phyloP scores from a whole-genome alignment of 352 stramenopile genomes.

The Aphanomyces astaci region DNA sequence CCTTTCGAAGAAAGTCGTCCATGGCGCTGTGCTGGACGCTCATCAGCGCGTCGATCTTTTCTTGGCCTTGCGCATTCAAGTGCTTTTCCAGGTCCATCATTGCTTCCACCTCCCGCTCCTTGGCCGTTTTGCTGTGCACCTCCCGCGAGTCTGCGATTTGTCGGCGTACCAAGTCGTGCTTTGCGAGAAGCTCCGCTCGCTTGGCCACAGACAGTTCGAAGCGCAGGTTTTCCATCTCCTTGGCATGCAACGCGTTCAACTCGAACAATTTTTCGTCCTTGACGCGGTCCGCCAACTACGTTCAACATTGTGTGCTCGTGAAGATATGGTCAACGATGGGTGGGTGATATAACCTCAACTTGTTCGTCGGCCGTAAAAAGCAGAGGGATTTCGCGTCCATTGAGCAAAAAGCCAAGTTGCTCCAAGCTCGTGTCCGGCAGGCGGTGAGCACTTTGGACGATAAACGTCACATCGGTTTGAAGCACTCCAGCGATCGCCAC shows the following conservation, averaged over 20 bases:
- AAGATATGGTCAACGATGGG: neutral
- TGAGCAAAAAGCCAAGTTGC: conserved; percentile 44
- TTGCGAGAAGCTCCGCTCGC: neutral
- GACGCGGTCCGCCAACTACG: conserved; percentile 34
- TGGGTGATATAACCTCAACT: conserved; percentile 30
- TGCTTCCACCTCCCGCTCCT: neutral
- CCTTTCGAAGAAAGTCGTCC: conserved; percentile 9
- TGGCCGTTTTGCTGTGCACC: neutral
- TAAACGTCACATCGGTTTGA: conserved; percentile 45
- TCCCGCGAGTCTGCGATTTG: neutral
- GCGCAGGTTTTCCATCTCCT: neutral
- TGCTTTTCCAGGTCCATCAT: neutral
- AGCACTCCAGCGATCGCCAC: conserved; percentile 49
- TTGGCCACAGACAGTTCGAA: neutral
- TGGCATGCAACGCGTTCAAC: conserved; percentile 32
- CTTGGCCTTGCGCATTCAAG: neutral
- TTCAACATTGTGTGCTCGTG: neutral
- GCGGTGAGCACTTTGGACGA: conserved; percentile 44
- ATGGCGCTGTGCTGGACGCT: conserved; percentile 19
- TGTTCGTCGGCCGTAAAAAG: conserved; percentile 57
- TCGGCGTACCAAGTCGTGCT: neutral
- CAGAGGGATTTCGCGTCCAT: conserved; percentile 50
- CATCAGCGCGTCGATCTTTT: conserved; percentile 5
- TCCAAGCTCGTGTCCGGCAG: conserved; percentile 32
- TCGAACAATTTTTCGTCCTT: conserved; percentile 55